Conservation (phyloP, 208 protist genomes). For the Tritrichomonas foetus region DNA sequence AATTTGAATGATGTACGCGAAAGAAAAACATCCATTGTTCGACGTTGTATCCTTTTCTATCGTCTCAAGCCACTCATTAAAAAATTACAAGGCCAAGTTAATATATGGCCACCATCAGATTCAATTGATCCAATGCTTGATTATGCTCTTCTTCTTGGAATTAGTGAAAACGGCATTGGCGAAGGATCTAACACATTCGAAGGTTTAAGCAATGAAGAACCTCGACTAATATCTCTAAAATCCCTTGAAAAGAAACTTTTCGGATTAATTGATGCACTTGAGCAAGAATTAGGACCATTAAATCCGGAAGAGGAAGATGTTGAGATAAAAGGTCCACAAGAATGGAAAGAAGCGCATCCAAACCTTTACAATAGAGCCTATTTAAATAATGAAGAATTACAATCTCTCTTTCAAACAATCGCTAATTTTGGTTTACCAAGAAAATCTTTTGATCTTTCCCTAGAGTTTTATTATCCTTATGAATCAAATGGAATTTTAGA, state of each 20-base stretch:
- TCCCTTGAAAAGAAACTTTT: background rate
- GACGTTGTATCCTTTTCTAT: background rate
- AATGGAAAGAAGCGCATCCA: background rate
- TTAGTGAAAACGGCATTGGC: background rate
- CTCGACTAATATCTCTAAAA: background rate
- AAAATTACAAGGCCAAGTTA: background rate
- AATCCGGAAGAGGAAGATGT: background rate
- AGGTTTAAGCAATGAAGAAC: background rate
- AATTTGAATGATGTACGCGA: background rate
- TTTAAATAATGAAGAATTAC: background rate
- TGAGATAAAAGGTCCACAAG: background rate
- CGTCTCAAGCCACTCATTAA: background rate
- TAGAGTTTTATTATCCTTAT: too few relatives aligned
- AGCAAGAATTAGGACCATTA: background rate
- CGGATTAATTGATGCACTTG: background rate
- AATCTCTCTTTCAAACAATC: background rate
- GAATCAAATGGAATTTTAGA: too few relatives aligned
- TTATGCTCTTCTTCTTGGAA: background rate
- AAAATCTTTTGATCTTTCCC: background rate
- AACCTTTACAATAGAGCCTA: background rate
- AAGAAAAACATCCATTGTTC: background rate
- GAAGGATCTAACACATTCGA: background rate
- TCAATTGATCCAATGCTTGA: background rate
- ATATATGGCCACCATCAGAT: background rate
- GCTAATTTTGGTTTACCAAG: background rate